These are phyloP conservation scores for Simplicillium sp. DNA, from an alignment of 2,329 filamentous ascomycete genomes.

Conservation along the genomic window DNA sequence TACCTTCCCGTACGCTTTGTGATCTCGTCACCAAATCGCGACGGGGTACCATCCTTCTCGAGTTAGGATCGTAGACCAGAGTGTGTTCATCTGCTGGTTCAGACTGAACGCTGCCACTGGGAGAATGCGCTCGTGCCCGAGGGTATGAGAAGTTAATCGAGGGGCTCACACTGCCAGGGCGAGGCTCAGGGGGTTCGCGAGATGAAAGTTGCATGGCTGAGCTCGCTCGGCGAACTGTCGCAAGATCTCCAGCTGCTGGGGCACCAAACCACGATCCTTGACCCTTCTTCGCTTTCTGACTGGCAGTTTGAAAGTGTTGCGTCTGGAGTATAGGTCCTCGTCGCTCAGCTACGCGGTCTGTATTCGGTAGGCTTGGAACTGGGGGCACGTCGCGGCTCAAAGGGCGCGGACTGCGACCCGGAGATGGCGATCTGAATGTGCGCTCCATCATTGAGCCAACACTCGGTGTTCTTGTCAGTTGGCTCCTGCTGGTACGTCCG, in stretches of 20 bases:
- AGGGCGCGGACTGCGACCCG: constrained; percentile 30
- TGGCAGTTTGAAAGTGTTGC: constrained; percentile 42
- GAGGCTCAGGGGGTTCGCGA: constrained; percentile 19
- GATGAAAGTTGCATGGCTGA: constrained; percentile 23
- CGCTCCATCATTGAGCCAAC: constrained; percentile 79
- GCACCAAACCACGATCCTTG: constrained; percentile 39
- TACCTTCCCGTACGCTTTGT: constrained; percentile 24
- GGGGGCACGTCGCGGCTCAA: constrained; percentile 51
- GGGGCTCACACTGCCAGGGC: constrained; percentile 36
- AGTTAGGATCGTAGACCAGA: constrained; percentile 57
- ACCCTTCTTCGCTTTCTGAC: constrained; percentile 36
- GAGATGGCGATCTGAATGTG: constrained; percentile 75
- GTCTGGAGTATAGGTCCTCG: constrained; percentile 33
- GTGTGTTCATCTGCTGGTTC: constrained; percentile 20
- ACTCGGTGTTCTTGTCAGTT: constrained; percentile 58
- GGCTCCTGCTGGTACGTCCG: constrained; percentile 25
- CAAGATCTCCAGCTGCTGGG: constrained; percentile 30
- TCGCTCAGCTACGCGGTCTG: constrained; percentile 16
- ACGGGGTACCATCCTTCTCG: constrained; percentile 49
- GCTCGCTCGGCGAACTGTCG: constrained; percentile 35
- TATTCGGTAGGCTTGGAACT: constrained; percentile 61
- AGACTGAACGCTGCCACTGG: constrained; percentile 6
- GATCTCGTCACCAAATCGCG: constrained; percentile 32
- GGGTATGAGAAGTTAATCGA: constrained; percentile 54
- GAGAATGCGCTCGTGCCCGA: constrained; percentile 31